Base-by-base conservation (phyloP, 2,329 filamentous ascomycete species). In the Stemphylium beticola region DNA sequence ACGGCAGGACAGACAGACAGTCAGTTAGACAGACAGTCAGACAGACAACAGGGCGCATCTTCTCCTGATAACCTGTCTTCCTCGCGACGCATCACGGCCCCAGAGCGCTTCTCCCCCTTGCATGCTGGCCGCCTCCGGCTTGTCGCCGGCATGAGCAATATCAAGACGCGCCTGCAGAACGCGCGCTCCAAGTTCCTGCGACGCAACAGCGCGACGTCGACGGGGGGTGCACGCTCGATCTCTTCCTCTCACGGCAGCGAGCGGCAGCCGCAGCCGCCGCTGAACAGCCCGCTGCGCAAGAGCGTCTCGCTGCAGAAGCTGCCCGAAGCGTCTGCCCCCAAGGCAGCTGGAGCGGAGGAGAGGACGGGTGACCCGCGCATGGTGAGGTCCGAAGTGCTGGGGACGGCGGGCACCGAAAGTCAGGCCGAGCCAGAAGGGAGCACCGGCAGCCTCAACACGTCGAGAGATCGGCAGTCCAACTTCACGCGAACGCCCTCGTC, bases 261-360 rank as follows among this genome's bases (percentile, higher is more conserved):
- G 29, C 47, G 57, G 8, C 45, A 49, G n/a, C 39, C 37, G 15
- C 49, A 44, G 29, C 52, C 29, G 46, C 56, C 20, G 24, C 46
- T 37, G 9, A 51, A 47, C 32, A 61, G 55, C 54, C 62, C 61
- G 49, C 52, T 72, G 51, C 65, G 63, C 37, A 71, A 68, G 58
- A 70, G 66, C 58, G 49, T 65, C 34, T 73, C 69, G 24, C 59
- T 74, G 37, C 65, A 67, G 32, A 71, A 68, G 64, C 68, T 75
- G 56, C 64, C 70, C 10, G 62, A 62, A 36, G 58, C 60, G 22
- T 44, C 58, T 8, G 47, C 60, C 8, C 31, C 53, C 22, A 42
- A 60, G 36, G 52, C 51, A 36, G 41, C 60, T 42, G 53, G 52
- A 39, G 53, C 58, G 24, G 53, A 48, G 31, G 55, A 55, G 49